A percentile compares a stretch with the other conserved stretches of the same genome.
phyloP scores from a whole-genome alignment of 257 asterid species.

The Gardenia jasminoides region DNA sequence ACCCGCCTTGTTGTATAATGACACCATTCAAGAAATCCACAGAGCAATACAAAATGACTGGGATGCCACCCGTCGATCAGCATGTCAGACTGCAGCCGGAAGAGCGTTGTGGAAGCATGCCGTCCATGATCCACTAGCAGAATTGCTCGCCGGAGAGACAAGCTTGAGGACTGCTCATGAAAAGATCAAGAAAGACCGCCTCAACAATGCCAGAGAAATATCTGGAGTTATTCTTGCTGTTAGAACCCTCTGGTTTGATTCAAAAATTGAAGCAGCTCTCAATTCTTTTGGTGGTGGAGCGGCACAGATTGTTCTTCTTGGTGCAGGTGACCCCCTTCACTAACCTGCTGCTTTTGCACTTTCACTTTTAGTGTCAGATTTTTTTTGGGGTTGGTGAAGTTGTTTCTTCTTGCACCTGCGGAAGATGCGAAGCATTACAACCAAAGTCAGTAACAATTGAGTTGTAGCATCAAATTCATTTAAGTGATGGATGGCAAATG shows the following conservation, averaged over 20 bases:
- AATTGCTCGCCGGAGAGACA: constrained; percentile 82
- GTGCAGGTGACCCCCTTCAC: constrained; percentile 62
- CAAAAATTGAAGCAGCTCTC: constrained; percentile 79
- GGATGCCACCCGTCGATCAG: constrained; percentile 69
- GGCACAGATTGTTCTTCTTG: constrained; percentile 91
- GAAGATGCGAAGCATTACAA: background rate
- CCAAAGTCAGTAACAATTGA: background rate
- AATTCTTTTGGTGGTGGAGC: constrained; percentile 55
- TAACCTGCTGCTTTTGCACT: background rate
- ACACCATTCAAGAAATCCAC: constrained; percentile 53
- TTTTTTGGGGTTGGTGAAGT: background rate
- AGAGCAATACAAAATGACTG: constrained; percentile 63
- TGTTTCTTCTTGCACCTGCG: background rate
- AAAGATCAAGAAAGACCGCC: constrained; percentile 79
- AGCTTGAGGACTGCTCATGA: constrained; percentile 63
- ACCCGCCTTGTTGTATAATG: constrained; percentile 53
- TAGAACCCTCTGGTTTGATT: constrained; percentile 90
- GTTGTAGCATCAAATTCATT: background rate
- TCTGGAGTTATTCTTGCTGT: constrained; percentile 93
- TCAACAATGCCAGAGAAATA: constrained; percentile 75
- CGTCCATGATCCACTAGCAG: constrained; percentile 74
- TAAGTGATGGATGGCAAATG: background rate
- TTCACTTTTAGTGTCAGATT: background rate
- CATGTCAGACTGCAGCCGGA: constrained; percentile 96
- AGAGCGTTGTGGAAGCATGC: constrained; percentile 88